Evolutionary conservation across 1,284 basidiomycete genomes (phyloP).

Genomic region (Rugosomyces carneus): DNA sequence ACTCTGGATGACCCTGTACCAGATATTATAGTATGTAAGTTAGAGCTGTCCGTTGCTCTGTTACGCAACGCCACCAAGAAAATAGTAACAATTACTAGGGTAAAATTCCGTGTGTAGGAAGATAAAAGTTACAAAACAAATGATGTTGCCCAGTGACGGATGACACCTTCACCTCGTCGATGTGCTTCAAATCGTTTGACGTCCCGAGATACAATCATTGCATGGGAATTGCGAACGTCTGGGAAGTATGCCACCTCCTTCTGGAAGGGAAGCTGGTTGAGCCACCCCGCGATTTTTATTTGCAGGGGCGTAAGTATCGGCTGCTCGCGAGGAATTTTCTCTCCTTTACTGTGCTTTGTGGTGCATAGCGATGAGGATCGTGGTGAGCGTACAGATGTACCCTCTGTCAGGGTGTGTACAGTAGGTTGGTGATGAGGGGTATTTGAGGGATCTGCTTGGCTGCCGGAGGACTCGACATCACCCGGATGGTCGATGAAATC

Average conservation of each 20-base stretch:
- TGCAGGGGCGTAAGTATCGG: conserved; percentile 53
- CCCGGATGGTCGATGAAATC: conserved; percentile 30
- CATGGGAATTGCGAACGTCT: conserved; percentile 58
- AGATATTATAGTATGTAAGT: neutral
- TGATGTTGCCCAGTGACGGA: conserved; percentile 68
- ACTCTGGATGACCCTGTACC: neutral
- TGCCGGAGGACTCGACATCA: neutral
- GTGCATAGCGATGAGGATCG: conserved; percentile 1
- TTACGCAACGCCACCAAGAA: neutral
- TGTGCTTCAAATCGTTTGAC: conserved; percentile 51
- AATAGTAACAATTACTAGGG: neutral
- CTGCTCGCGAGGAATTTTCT: conserved; percentile 23
- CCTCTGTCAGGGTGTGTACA: neutral
- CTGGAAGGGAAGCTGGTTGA: conserved; percentile 65
- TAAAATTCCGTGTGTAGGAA: neutral
- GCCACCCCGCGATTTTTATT: conserved; percentile 38
- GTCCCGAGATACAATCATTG: conserved; percentile 62
- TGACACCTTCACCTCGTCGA: conserved; percentile 51
- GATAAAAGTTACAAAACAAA: conserved; percentile 28
- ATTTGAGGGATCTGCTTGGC: neutral
- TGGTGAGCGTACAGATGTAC: too few species aligned
- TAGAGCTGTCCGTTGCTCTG: neutral
- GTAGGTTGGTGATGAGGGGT: conserved; percentile 16
- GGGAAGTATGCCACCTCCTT: conserved; percentile 63
- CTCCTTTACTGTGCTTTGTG: conserved; percentile 10